Evolutionary conservation across 2,329 filamentous ascomycete genomes (phyloP), one percentile per base, ranked within the genome.

Genomic region (Fusarium devonianum): DNA sequence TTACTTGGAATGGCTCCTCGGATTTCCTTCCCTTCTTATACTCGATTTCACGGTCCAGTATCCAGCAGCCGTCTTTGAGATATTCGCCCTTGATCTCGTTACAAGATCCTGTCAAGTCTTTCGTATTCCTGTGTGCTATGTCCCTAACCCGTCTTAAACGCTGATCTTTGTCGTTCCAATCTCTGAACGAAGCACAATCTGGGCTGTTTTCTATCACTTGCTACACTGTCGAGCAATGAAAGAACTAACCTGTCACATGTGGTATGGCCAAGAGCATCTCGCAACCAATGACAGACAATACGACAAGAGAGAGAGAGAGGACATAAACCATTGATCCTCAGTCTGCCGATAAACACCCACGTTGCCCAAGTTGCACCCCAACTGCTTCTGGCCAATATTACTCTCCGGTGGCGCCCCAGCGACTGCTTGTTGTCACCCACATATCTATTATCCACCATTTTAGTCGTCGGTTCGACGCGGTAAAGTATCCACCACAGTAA

Each of bases 371-470:
- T 62, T 34, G 43, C 53, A 55, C 58, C 45, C 39, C 44, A 63
- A 52, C 50, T 53, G 41, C 41, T 43, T 51, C 49, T 47, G 38
- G 34, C 38, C 48, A 60, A 62, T 60, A 65, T 65, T 55, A 49
- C 39, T 46, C 47, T 37, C 48, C 39, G 49, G 62, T 65, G 62
- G 62, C 62, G 62, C 49, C 38, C 44, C 56, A 51, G 42, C 44
- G 34, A 47, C 60, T 45, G 42, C 53, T 58, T 53, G 38, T 53
- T 56, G 47, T 62, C 57, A 58, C 59, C n/a, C 59, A 49, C 52
- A 52, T 60, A 65, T 57, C 49, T 47, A 44, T 45, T 50, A 51
- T 60, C 55, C 48, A 62, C 53, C 49, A 53, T 54, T 60, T 65
- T 60, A 64, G 58, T 58, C 47, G 54, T 60, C 56, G 53, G 53